Percentiles rank a stretch among this genome's conserved stretches.
Evolutionary conservation across 2,329 filamentous ascomycete species (phyloP).

Genomic region (Grosmannia penicillata): DNA sequence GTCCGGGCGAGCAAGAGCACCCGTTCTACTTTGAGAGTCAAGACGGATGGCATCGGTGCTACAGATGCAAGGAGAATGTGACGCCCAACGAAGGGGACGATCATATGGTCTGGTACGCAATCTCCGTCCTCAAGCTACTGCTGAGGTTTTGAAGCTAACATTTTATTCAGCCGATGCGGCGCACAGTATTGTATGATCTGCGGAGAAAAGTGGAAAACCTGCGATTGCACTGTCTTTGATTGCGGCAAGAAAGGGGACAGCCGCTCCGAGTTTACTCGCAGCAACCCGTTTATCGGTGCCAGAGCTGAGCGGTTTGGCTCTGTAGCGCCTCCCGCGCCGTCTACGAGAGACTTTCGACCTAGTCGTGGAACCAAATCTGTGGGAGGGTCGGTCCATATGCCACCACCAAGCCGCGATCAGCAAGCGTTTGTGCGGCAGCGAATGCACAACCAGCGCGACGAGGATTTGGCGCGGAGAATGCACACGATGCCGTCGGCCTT

Average conservation of each 20-base stretch:
- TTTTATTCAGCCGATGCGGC: conserved; percentile 39
- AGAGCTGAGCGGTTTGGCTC: conserved; percentile 19
- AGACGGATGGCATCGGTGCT: conserved; percentile 62
- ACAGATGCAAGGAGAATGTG: conserved; percentile 57
- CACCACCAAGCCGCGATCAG: conserved; percentile 28
- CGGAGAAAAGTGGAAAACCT: conserved; percentile 67
- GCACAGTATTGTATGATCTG: conserved; percentile 84
- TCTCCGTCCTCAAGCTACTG: not conserved
- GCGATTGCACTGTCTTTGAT: conserved; percentile 70
- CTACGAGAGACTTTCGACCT: conserved; percentile 16
- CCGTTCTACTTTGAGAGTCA: conserved; percentile 48
- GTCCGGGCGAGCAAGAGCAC: conserved; percentile 56
- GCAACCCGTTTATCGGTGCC: conserved; percentile 22
- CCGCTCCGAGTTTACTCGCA: conserved; percentile 36
- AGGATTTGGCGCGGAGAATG: conserved; percentile 22
- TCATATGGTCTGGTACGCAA: conserved; percentile 68
- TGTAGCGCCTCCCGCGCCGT: conserved; percentile 11
- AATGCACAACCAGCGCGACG: conserved; percentile 27
- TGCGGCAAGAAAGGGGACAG: conserved; percentile 41
- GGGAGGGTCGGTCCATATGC: conserved; percentile 10
- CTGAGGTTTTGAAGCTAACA: not conserved
- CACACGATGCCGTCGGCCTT: conserved; percentile 17
- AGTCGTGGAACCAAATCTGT: conserved; percentile 6
- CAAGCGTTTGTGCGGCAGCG: conserved; percentile 28
- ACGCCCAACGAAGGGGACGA: conserved; percentile 74